These are phyloP conservation scores for Verticillium dahliae DNA, from an alignment of 2,329 filamentous ascomycete species.

Conservation along the genomic window DNA sequence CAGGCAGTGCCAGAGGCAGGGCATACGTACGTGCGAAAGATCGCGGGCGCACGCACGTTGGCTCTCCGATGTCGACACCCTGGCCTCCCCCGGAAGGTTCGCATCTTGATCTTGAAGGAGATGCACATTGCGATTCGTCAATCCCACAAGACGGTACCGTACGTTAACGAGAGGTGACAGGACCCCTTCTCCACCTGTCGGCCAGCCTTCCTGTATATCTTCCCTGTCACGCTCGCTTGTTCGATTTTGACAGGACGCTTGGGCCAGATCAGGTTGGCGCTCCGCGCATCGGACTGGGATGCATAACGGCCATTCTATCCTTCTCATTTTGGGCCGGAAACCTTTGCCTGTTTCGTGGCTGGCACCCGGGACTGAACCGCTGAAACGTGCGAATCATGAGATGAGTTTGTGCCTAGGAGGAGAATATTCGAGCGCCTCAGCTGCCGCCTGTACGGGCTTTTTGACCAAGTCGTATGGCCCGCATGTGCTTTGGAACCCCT, in stretches of 20 bases:
- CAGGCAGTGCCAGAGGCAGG: no score
- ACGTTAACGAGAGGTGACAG: not conserved
- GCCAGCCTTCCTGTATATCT: not conserved
- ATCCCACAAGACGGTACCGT: not conserved
- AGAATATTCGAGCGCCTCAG: no score
- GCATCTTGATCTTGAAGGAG: not conserved
- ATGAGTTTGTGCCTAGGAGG: no score
- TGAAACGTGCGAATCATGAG: not conserved
- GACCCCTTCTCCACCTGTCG: not conserved
- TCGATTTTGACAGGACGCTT: constrained; percentile 1
- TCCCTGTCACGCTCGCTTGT: not conserved
- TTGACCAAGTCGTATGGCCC: no score
- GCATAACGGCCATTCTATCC: not conserved
- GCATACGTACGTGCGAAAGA: not conserved
- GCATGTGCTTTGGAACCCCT: no score
- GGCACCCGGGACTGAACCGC: not conserved
- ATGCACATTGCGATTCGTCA: not conserved
- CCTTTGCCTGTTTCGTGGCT: not conserved
- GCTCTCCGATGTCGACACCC: not conserved
- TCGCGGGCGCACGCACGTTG: not conserved
- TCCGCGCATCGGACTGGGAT: not conserved
- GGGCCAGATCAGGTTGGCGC: not conserved
- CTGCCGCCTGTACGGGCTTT: no score
- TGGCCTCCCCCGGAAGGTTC: not conserved
- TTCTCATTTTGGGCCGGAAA: not conserved